These are phyloP conservation scores for Nematodospora anomalae DNA, from an alignment of 1,139 yeast genomes.

Conservation along the genomic window DNA sequence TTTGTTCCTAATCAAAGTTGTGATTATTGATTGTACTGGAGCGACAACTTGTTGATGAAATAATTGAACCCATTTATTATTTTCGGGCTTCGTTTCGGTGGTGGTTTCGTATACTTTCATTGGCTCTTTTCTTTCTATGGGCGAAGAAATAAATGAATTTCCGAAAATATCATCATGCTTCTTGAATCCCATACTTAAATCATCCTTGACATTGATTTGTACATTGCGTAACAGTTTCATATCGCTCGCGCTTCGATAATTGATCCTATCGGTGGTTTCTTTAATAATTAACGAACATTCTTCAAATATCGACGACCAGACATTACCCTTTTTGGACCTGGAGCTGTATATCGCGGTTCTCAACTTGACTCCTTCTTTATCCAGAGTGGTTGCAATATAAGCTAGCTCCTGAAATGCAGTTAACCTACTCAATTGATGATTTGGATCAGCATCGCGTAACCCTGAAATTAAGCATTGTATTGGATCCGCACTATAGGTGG, in stretches of 20 bases:
- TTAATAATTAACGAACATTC: constrained; percentile 59
- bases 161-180: constrained; percentile 34
- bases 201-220: constrained; percentile 17
- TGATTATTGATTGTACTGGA: constrained; percentile 6
- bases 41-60: constrained; percentile 5
- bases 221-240: constrained; percentile 27
- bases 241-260: constrained; percentile 34
- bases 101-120: constrained; percentile 5
- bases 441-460: constrained; percentile 46
- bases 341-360: constrained; percentile 57
- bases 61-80: constrained; percentile 4
- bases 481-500: constrained; percentile 69
- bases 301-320: constrained; percentile 59
- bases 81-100: constrained; percentile 2
- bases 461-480: constrained; percentile 76
- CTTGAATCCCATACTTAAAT: constrained; percentile 10
- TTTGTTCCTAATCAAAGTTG: constrained; percentile 1
- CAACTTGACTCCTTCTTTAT: constrained; percentile 41
- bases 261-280: constrained; percentile 44
- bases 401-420: constrained; percentile 79
- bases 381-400: constrained; percentile 52
- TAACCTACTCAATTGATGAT: constrained; percentile 56
- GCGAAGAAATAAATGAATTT: constrained; percentile 21
- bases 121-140: constrained; percentile 3
- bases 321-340: constrained; percentile 42